Conservation (phyloP, 202 grass and related monocot species). For the Zizania palustris region DNA sequence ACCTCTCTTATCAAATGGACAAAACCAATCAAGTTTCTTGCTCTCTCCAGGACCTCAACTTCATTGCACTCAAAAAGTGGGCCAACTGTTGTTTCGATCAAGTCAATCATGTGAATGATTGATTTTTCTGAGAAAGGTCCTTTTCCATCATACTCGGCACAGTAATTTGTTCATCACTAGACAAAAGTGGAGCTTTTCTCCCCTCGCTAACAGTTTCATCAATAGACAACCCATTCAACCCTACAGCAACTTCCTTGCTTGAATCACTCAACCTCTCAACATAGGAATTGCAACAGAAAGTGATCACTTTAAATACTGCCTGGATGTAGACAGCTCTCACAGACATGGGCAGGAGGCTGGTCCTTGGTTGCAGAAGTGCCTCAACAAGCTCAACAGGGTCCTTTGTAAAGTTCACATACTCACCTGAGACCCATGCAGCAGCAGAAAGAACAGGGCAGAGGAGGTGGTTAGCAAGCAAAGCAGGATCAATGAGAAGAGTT, state of each 20-base stretch:
- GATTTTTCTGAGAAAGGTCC: constrained; percentile 47
- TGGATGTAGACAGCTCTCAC: constrained; percentile 82
- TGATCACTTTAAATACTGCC: constrained; percentile 73
- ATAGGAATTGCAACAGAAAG: constrained; percentile 64
- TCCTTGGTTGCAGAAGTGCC: constrained; percentile 91
- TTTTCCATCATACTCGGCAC: constrained; percentile 30
- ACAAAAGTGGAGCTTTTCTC: constrained; percentile 37
- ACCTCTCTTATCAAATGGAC: constrained; percentile 52
- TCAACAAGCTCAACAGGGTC: constrained; percentile 82
- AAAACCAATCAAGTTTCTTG: constrained; percentile 75
- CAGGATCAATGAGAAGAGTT: constrained; percentile 81
- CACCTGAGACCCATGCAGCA: constrained; percentile 81
- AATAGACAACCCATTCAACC: constrained; percentile 17
- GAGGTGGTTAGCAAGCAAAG: constrained; percentile 75
- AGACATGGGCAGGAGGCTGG: constrained; percentile 61
- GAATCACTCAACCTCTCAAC: constrained; percentile 41
- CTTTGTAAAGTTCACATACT: constrained; percentile 74
- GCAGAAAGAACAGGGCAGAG: constrained; percentile 74
- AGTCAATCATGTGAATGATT: constrained; percentile 58
- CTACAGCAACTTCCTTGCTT: constrained; percentile 24
- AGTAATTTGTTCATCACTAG: constrained; percentile 21
- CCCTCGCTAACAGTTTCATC: constrained; percentile 38
- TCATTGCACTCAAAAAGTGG: constrained; percentile 70
- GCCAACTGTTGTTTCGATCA: constrained; percentile 70
- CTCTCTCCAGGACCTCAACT: constrained; percentile 85